A percentile compares a stretch with the other conserved stretches of the same genome.
Conservation (phyloP, 345 rosid species). For the Cochlearia excelsa region DNA sequence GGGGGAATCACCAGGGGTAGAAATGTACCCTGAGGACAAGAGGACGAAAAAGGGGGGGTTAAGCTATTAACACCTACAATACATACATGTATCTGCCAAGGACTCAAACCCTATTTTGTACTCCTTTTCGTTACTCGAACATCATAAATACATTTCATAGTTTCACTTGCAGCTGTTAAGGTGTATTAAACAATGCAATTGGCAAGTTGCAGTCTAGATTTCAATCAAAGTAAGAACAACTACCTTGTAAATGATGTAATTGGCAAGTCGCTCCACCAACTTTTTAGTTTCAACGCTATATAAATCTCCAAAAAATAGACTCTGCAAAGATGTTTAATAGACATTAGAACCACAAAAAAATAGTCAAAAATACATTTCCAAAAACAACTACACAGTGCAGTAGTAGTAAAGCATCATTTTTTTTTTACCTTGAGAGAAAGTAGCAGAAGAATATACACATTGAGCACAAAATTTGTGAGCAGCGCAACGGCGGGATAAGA, state of each 20-base stretch:
- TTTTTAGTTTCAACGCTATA: conserved; percentile 53
- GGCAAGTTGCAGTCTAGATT: too few species aligned
- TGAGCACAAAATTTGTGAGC: conserved; percentile 71
- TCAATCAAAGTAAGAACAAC: too few species aligned
- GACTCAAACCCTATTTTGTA: too few species aligned
- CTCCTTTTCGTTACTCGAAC: too few species aligned
- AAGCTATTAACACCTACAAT: neutral
- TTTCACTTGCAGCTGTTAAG: neutral
- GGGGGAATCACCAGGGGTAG: conserved; percentile 86
- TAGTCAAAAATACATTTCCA: conserved; percentile 8
- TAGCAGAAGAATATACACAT: conserved; percentile 67
- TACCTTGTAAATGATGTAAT: conserved; percentile 37
- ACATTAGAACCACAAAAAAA: conserved; percentile 13
- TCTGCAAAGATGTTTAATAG: conserved; percentile 48
- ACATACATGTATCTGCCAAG: too few species aligned
- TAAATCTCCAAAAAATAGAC: conserved; percentile 41
- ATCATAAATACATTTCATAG: too few species aligned
- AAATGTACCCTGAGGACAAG: conserved; percentile 63
- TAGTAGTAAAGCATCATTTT: too few species aligned
- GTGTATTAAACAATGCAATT: neutral
- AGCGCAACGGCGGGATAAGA: conserved; percentile 64
- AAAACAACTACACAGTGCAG: neutral
- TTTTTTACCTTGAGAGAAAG: conserved; percentile 72
- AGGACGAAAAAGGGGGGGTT: neutral
- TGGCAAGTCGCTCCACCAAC: too few species aligned